phyloP scores from a whole-genome alignment of 2,329 filamentous ascomycete genomes.

The Ophiocordyceps camponoti-rufipedis region DNA sequence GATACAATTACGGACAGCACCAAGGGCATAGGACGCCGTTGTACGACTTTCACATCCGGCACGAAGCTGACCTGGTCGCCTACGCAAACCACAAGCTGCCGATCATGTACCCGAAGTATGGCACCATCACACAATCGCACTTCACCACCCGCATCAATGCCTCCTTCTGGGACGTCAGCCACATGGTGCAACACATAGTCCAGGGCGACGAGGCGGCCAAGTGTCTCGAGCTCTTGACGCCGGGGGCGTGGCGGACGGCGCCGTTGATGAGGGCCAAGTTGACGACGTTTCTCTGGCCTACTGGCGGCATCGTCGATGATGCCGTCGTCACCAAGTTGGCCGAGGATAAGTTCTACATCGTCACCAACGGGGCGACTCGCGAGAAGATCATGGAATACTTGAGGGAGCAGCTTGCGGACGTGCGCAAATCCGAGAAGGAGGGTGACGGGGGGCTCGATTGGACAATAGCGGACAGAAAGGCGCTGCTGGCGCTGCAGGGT shows the following conservation, averaged over 20 bases:
- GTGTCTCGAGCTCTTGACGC: conserved; percentile 74
- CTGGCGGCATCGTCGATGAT: conserved; percentile 89
- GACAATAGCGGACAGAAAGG: conserved; percentile 52
- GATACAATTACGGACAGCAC: too few relatives aligned
- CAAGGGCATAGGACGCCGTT: neutral
- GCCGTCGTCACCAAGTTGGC: conserved; percentile 73
- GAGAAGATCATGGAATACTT: conserved; percentile 77
- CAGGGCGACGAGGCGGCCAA: conserved; percentile 60
- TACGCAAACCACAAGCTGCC: neutral
- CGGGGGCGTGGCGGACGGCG: conserved; percentile 50
- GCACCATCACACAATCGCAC: conserved; percentile 39
- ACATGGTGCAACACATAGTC: conserved; percentile 89
- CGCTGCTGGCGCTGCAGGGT: conserved; percentile 79
- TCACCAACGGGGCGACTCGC: conserved; percentile 85
- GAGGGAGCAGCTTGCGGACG: conserved; percentile 42
- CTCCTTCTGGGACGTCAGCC: conserved; percentile 87
- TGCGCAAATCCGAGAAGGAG: conserved; percentile 21
- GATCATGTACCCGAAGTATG: neutral
- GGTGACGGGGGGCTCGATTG: conserved; percentile 27
- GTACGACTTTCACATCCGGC: neutral
- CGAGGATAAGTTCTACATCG: conserved; percentile 67
- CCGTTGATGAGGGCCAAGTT: conserved; percentile 55
- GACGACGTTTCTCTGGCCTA: conserved; percentile 67
- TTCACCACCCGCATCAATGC: conserved; percentile 75
- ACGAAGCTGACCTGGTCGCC: neutral